A percentile compares a stretch with the other conserved stretches of the same genome.
These are phyloP conservation scores for Aspergillus thermomutatus DNA, from an alignment of 2,329 filamentous ascomycete genomes.

Conservation along the genomic window DNA sequence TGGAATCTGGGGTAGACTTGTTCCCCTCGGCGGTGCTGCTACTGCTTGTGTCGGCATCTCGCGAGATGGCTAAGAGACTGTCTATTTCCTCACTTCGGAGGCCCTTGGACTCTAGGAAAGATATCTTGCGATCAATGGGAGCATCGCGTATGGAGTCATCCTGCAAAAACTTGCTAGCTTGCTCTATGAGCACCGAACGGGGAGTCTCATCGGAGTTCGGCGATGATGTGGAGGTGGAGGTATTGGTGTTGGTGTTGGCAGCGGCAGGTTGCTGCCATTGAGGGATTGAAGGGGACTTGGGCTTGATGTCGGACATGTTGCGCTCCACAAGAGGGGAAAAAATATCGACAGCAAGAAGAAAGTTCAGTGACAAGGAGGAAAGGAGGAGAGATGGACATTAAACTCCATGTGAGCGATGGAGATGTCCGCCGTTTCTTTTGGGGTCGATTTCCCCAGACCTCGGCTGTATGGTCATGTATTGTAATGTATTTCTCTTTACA, in stretches of 20 bases:
- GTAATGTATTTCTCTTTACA: not conserved
- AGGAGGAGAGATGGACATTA: slow-evolving; percentile 6
- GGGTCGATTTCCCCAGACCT: slow-evolving; percentile 8
- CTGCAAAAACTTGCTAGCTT: slow-evolving; percentile 72
- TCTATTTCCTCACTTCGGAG: slow-evolving; percentile 66
- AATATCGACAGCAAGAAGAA: not conserved
- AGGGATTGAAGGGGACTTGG: slow-evolving; percentile 37
- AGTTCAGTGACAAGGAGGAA: slow-evolving; percentile 2
- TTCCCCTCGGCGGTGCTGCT: slow-evolving; percentile 11
- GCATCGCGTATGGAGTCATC: slow-evolving; percentile 69
- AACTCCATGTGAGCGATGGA: slow-evolving; percentile 6
- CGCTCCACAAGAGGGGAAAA: not conserved
- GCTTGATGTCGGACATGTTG: slow-evolving; percentile 32
- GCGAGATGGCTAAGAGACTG: slow-evolving; percentile 53
- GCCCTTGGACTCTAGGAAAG: slow-evolving; percentile 76
- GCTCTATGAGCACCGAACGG: slow-evolving; percentile 51
- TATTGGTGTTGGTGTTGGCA: slow-evolving; percentile 29
- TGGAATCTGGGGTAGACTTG: slow-evolving; percentile 3
- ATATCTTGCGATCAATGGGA: slow-evolving; percentile 67
- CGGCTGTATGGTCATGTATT: slow-evolving; percentile 13
- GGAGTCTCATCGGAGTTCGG: slow-evolving; percentile 25
- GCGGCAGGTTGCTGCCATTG: slow-evolving; percentile 40
- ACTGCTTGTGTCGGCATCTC: slow-evolving; percentile 28
- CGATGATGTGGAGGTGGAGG: slow-evolving; percentile 19
- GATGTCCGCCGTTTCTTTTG: not conserved